Evolutionary conservation across 192 early-diverging fungal species (phyloP), one percentile per base, ranked within the genome.

Genomic region (Entomortierella lignicola): DNA sequence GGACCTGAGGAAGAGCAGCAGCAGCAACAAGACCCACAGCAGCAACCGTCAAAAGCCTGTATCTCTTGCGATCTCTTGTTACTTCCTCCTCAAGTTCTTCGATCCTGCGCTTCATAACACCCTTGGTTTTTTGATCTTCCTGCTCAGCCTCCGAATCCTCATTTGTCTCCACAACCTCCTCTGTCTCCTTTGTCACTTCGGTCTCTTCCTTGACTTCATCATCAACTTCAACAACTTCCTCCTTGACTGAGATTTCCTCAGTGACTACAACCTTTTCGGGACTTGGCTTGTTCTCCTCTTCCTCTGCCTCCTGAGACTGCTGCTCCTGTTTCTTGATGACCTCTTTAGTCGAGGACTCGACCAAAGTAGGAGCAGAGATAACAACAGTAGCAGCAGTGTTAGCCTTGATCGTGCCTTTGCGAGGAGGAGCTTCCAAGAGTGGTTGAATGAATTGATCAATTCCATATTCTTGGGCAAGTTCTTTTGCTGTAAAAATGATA

Each of bases 361-460:
- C 34, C 7, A 30, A 26, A 17, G 43, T 62, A 27, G 60, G 25
- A n/a, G 47, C 20, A 43, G 34, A 25, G 39, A 42, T 42, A 29
- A 55, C 55, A 5, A 57, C 51, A n/a, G 65, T 4, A 7, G 65
- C 18, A 12, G 54, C 52, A 26, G 65, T 11, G 17, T 52, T 23
- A 18, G 32, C 58, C 47, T 69, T 69, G 31, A 53, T 54, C 4
- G 63, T 61, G 48, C 31, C 52, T 57, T 60, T 69, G 67, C 67
- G 67, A 21, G 55, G 25, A 20, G 69, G 69, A 18, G 60, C 69
- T 12, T 71, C 60, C 59, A 71, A 56, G 10, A 71, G 53, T 27
- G 69, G 69, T 37, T 31, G 21, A 59, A 71, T 71, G 60, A 71
- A 71, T 51, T 53, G 31, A n/a, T 55, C 52, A 26, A 71, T 71